phyloP scores from a whole-genome alignment of 2,329 filamentous ascomycete species.

The Hymenoscyphus albidus region DNA sequence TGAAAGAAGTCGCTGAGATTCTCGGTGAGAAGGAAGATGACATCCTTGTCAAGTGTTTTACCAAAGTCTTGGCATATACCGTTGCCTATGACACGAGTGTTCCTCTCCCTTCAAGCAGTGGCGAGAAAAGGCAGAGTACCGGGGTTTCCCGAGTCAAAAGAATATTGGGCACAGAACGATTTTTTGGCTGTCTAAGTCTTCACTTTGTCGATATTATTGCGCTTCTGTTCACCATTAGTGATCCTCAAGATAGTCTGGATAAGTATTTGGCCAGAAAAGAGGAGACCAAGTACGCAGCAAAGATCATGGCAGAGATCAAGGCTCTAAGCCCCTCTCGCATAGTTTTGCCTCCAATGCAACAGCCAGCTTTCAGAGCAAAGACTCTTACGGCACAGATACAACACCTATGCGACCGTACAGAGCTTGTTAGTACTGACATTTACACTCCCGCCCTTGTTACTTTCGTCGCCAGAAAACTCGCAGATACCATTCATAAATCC shows the following conservation, averaged over 20 bases:
- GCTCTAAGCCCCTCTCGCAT: constrained; percentile 61
- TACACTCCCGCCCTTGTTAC: constrained; percentile 75
- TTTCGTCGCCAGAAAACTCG: constrained; percentile 69
- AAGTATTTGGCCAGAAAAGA: constrained; percentile 59
- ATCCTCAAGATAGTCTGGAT: constrained; percentile 72
- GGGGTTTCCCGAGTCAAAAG: constrained; percentile 66
- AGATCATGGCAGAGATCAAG: constrained; percentile 67
- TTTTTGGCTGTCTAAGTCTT: constrained; percentile 58
- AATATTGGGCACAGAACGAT: constrained; percentile 63
- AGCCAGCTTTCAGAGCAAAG: constrained; percentile 79
- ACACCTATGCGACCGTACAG: constrained; percentile 70
- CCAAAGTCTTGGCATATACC: constrained; percentile 77
- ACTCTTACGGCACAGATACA: constrained; percentile 72
- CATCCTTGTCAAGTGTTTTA: constrained; percentile 66
- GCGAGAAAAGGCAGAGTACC: constrained; percentile 43
- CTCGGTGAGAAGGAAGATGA: constrained; percentile 52
- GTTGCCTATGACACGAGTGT: constrained; percentile 68
- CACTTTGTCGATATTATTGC: constrained; percentile 76
- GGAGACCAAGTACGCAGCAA: constrained; percentile 55
- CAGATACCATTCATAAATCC: constrained; percentile 77
- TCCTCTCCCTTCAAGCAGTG: constrained; percentile 37
- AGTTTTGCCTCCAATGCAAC: constrained; percentile 70
- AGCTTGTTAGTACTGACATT: constrained; percentile 59
- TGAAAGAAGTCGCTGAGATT: constrained; percentile 55
- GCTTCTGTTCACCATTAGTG: constrained; percentile 70